phyloP scores from a whole-genome alignment of 495 filamentous ascomycete genomes.

The Penicillium tannophilum region DNA sequence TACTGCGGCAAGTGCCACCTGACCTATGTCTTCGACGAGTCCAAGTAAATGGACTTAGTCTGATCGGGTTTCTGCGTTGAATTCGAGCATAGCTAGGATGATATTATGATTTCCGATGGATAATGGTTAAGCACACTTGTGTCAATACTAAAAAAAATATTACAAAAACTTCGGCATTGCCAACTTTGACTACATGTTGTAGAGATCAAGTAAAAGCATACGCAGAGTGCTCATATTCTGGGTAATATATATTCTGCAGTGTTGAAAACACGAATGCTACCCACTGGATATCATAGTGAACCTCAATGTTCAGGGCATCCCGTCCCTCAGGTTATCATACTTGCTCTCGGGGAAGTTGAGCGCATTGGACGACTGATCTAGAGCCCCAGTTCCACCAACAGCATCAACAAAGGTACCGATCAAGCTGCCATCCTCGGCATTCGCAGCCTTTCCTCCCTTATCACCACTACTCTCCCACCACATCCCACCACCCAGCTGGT shows the following conservation, averaged over 20 bases:
- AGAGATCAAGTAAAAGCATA: slow-evolving; percentile 8
- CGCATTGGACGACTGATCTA: slow-evolving; percentile 69
- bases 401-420: slow-evolving; percentile 59
- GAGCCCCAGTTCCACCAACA: slow-evolving; percentile 45
- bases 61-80: slow-evolving; percentile 21
- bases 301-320: neutral
- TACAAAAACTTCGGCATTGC: slow-evolving; percentile 20
- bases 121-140: slow-evolving; percentile 28
- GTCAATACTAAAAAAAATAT: slow-evolving; percentile 30
- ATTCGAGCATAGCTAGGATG: slow-evolving; percentile 26
- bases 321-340: slow-evolving; percentile 72
- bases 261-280: neutral
- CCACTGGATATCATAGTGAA: neutral
- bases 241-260: neutral
- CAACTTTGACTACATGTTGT: slow-evolving; percentile 20
- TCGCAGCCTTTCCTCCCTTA: slow-evolving; percentile 47
- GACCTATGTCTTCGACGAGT: slow-evolving; percentile 99
- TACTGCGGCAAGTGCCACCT: slow-evolving; percentile 99
- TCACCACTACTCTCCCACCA: slow-evolving; percentile 95
- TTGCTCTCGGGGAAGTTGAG: slow-evolving; percentile 71
- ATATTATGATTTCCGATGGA: slow-evolving; percentile 28
- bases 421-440: slow-evolving; percentile 57
- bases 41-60: slow-evolving; percentile 51
- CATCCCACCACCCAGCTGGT: slow-evolving; percentile 79
- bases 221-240: neutral